Conservation (phyloP, 2,329 filamentous ascomycete genomes). For the Trichoderma hamatum region DNA sequence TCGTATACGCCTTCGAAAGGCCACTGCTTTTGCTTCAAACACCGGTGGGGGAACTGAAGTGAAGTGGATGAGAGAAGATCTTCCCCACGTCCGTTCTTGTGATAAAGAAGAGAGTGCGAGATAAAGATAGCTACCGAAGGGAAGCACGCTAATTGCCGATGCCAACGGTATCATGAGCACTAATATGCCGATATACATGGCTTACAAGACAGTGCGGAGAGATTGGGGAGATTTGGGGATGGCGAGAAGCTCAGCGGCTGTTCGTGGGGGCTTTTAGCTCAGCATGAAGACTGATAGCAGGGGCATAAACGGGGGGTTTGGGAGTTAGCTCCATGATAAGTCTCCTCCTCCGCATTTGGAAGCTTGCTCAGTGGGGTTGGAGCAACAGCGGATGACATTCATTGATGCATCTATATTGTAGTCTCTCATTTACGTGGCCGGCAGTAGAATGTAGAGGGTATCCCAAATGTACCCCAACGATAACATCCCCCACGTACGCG, state of each 20-base stretch:
- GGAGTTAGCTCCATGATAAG: not conserved
- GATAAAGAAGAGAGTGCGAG: not conserved
- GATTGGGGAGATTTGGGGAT: slow-evolving; percentile 6
- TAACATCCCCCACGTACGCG: not conserved
- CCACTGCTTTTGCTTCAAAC: not conserved
- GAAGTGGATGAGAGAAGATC: not conserved
- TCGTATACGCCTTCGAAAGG: not conserved
- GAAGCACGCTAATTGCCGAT: slow-evolving; percentile 11
- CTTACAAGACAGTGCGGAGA: slow-evolving; percentile 1
- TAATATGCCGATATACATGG: slow-evolving; percentile 11
- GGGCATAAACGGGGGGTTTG: slow-evolving; percentile 9
- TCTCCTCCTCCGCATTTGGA: slow-evolving; percentile 16
- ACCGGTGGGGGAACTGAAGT: slow-evolving; percentile 13
- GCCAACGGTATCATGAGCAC: slow-evolving; percentile 13
- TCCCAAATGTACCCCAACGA: not conserved
- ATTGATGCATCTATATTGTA: not conserved
- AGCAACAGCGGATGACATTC: not conserved
- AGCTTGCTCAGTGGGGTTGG: slow-evolving; percentile 17
- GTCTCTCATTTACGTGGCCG: not conserved
- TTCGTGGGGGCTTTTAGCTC: slow-evolving; percentile 13
- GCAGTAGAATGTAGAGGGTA: not conserved
- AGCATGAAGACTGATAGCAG: not conserved
- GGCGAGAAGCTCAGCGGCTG: not conserved
- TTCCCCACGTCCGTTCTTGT: not conserved
- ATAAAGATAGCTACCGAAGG: not conserved